Evolutionary conservation across 805 yeast species (phyloP).

Genomic region (Hanseniaspora vineae): DNA sequence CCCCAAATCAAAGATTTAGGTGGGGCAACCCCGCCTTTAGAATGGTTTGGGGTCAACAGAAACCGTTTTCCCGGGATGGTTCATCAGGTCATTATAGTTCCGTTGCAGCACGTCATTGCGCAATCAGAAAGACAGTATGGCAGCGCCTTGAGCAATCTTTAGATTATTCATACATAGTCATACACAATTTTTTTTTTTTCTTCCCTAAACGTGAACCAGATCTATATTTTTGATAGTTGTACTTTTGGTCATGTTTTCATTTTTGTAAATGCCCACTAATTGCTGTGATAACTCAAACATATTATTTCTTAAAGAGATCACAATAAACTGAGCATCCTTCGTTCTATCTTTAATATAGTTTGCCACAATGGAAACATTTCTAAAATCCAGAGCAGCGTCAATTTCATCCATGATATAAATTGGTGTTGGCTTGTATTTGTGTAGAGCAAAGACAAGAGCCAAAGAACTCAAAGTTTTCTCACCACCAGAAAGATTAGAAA

Average conservation of each 20-base stretch:
- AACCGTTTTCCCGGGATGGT: constrained; percentile 75
- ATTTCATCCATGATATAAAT: constrained; percentile 98
- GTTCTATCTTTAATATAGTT: constrained; percentile 93
- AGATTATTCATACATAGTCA: not conserved
- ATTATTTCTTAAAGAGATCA: constrained; percentile 86
- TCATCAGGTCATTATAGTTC: constrained; percentile 65
- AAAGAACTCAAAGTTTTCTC: constrained; percentile 91
- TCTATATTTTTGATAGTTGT: constrained; percentile 64
- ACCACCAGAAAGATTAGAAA: constrained; percentile 91
- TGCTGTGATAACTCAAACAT: constrained; percentile 96
- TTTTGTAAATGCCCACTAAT: constrained; percentile 90
- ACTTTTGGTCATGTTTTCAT: constrained; percentile 78
- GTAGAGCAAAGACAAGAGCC: constrained; percentile 92
- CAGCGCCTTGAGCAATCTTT: constrained; percentile 28
- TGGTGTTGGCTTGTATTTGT: constrained; percentile 93
- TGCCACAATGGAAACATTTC: constrained; percentile 95
- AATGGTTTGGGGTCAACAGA: constrained; percentile 94
- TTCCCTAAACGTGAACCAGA: constrained; percentile 13
- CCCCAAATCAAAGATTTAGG: constrained; percentile 88
- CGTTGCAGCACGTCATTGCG: constrained; percentile 59
- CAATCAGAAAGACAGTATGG: constrained; percentile 43
- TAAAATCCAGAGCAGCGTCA: constrained; percentile 95
- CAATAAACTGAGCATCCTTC: constrained; percentile 91
- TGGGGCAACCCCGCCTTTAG: constrained; percentile 94
- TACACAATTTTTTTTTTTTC: not conserved